phyloP scores from a whole-genome alignment of 2,329 filamentous ascomycete genomes.

The Magnaporthiopsis rhizophila region DNA sequence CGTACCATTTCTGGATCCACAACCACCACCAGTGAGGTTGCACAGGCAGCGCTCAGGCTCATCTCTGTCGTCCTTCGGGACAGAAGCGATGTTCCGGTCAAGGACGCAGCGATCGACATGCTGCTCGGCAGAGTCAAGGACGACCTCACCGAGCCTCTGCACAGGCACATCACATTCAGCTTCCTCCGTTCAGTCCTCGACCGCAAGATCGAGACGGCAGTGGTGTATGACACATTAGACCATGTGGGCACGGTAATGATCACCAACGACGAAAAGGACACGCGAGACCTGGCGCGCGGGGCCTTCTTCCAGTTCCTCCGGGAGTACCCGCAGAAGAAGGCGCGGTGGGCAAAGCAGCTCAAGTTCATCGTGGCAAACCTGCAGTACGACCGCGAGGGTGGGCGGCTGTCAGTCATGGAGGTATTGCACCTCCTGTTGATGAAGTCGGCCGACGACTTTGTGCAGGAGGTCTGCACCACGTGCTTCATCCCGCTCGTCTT shows the following conservation, averaged over 20 bases:
- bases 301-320: conserved; percentile 91
- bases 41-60: conserved; percentile 84
- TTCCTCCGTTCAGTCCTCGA: conserved; percentile 84
- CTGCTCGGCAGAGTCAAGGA: conserved; percentile 74
- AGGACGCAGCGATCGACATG: conserved; percentile 74
- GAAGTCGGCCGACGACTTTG: conserved; percentile 74
- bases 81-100: conserved; percentile 64
- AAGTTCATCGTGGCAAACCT: conserved; percentile 85
- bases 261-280: conserved; percentile 84
- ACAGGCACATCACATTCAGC: conserved; percentile 89
- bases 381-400: conserved; percentile 81
- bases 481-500: conserved; percentile 84
- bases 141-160: conserved; percentile 85
- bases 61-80: conserved; percentile 80
- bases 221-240: conserved; percentile 87
- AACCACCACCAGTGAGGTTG: conserved; percentile 72
- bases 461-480: conserved; percentile 71
- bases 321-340: conserved; percentile 89
- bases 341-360: conserved; percentile 81
- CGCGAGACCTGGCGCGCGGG: conserved; percentile 78
- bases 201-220: conserved; percentile 74
- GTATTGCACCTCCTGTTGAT: conserved; percentile 76
- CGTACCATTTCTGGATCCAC: conserved; percentile 70
- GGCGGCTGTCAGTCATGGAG: conserved; percentile 88
- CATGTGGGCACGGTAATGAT: conserved; percentile 89